Evolutionary conservation across 2,329 filamentous ascomycete species (phyloP), one percentile per base, ranked within the genome.

Genomic region (Penicillium hesseltinei): DNA sequence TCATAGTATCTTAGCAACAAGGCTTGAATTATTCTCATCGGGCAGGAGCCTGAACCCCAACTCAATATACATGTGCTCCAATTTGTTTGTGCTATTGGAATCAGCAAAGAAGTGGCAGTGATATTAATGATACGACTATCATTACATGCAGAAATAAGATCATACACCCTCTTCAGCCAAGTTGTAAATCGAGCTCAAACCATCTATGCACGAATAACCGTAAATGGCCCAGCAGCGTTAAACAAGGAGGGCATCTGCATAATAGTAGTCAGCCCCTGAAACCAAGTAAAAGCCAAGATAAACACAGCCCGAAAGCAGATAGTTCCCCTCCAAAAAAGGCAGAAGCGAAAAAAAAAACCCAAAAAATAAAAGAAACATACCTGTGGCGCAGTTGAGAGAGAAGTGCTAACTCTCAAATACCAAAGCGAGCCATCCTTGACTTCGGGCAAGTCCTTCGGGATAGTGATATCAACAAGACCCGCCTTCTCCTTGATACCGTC

Each of bases 241-340:
- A 67, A 71, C 29, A 71, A 21, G 36, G 59, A 57, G 23, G 69
- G 69, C 68, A 70, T 70, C 69, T 71, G 50, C 15, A 33, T 43
- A 5, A 25, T 27, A 27, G 43, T 31, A 21, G 31, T 58, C 45
- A 53, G 44, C 29, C 53, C 17, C 38, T 43, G 31, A n/a, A 43
- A 15, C 3, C 25, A 53, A 44, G 9, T 8, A 54, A 40, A 48
- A 15, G 5, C 47, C 38, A 33, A 45, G 21, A 27, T 7, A 35
- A 35, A 19, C 27, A 27, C 17, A 50, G 19, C 39, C 33, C 10
- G 23, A 21, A 44, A 35, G 10, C 11, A 42, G 13, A 13, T 6
- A 29, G 40, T 35, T 11, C 48, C 50, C 45, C 13, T 19, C 27
- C 4, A 23, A 6, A 53, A n/a, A 19, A 15, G n/a, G n/a, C n/a